Conservation (phyloP, 345 rosid species). For the Syzygium grande region DNA sequence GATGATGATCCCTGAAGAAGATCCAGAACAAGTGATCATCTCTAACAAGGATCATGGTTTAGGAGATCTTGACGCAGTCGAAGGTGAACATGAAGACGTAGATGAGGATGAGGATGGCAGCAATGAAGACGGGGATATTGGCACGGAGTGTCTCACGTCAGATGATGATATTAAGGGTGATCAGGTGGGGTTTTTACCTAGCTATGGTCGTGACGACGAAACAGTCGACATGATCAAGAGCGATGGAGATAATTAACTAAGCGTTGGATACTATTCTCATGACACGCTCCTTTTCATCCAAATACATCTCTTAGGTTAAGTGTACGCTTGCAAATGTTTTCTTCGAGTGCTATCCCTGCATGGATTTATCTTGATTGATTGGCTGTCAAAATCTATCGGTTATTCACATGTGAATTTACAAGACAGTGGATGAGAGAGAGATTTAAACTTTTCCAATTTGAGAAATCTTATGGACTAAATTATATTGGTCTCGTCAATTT, state of each 20-base stretch:
- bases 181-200: background rate
- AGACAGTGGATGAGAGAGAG: background rate
- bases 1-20: background rate
- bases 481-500: background rate
- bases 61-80: background rate
- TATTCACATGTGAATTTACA: background rate
- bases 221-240: background rate
- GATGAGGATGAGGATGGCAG: background rate
- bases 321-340: background rate
- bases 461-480: background rate
- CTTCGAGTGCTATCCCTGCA: background rate
- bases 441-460: background rate
- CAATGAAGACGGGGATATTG: background rate
- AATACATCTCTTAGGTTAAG: background rate
- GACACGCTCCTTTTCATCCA: background rate
- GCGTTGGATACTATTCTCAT: background rate
- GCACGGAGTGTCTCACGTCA: background rate
- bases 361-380: background rate
- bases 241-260: background rate
- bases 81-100: background rate
- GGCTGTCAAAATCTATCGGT: background rate
- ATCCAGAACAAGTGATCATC: background rate
- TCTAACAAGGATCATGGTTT: background rate
- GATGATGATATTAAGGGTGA: background rate
- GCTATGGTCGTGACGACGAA: background rate